Conservation (phyloP, 176 grass and related monocot genomes). For the Hyparrhenia diplandra region DNA sequence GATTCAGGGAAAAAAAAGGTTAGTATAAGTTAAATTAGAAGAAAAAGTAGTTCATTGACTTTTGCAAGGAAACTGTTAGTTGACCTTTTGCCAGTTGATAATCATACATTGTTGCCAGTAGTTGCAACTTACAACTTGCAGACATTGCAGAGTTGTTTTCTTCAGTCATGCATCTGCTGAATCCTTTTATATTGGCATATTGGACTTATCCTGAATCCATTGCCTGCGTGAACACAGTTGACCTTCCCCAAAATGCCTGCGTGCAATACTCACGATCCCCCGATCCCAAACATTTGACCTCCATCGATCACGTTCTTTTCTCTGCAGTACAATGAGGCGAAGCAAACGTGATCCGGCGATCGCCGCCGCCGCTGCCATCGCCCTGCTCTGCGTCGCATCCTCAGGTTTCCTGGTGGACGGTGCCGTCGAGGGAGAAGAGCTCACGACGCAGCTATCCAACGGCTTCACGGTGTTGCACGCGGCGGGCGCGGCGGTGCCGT, state of each 20-base stretch:
- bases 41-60: neutral
- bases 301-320: no score
- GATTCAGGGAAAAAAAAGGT: neutral
- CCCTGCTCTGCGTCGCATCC: neutral
- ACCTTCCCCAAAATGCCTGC: constrained; percentile 10
- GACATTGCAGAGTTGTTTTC: neutral
- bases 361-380: neutral
- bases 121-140: constrained; percentile 4
- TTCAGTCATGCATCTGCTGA: neutral
- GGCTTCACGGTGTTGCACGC: constrained; percentile 48
- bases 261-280: no score
- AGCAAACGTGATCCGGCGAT: constrained; percentile 19
- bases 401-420: neutral
- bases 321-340: neutral
- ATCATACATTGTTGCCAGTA: neutral
- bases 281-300: constrained; percentile 6
- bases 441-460: constrained; percentile 14
- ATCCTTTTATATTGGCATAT: neutral
- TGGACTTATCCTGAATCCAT: neutral
- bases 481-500: constrained; percentile 14
- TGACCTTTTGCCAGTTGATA: constrained; percentile 25
- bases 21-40: no score
- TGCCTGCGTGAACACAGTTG: neutral
- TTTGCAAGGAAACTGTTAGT: neutral
- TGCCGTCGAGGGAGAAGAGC: neutral